Conservation (phyloP, 176 grass and related monocot genomes). For the Zizania latifolia region DNA sequence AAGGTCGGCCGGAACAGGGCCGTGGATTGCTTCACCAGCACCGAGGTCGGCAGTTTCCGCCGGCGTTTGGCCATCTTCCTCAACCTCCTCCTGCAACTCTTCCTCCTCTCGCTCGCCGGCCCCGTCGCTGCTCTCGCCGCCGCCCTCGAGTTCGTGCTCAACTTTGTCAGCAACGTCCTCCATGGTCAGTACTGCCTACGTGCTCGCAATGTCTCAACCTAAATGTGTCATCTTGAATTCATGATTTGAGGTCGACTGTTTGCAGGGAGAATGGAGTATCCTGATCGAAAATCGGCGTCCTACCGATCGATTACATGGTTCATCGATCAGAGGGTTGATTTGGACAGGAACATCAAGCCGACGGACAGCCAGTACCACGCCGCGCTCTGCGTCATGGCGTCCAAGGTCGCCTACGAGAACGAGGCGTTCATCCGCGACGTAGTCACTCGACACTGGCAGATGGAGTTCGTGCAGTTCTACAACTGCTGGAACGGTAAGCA, state of each 20-base stretch:
- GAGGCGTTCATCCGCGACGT: conserved; percentile 43
- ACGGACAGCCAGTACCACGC: conserved; percentile 36
- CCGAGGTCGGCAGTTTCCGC: conserved; percentile 32
- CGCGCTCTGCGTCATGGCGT: conserved; percentile 52
- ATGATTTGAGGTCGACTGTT: not conserved
- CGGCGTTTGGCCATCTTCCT: conserved; percentile 38
- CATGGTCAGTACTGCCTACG: conserved; percentile 20
- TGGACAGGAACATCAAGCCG: conserved; percentile 33
- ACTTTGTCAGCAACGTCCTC: conserved; percentile 34
- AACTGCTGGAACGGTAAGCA: conserved; percentile 59
- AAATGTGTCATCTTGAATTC: no score
- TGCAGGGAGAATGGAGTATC: conserved; percentile 31
- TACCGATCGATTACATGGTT: conserved; percentile 39
- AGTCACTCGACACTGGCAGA: conserved; percentile 39
- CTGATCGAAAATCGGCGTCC: conserved; percentile 28
- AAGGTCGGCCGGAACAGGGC: conserved; percentile 43
- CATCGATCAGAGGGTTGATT: conserved; percentile 39
- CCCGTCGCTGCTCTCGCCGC: conserved; percentile 25
- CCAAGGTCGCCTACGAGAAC: conserved; percentile 66
- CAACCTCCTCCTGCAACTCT: conserved; percentile 34
- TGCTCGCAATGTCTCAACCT: not conserved
- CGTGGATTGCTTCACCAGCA: conserved; percentile 38
- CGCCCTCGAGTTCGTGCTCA: conserved; percentile 34
- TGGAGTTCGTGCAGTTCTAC: conserved; percentile 56
- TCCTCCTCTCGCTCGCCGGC: conserved; percentile 24